Conservation (phyloP, 2,329 filamentous ascomycete genomes). For the Botryotinia convoluta region DNA sequence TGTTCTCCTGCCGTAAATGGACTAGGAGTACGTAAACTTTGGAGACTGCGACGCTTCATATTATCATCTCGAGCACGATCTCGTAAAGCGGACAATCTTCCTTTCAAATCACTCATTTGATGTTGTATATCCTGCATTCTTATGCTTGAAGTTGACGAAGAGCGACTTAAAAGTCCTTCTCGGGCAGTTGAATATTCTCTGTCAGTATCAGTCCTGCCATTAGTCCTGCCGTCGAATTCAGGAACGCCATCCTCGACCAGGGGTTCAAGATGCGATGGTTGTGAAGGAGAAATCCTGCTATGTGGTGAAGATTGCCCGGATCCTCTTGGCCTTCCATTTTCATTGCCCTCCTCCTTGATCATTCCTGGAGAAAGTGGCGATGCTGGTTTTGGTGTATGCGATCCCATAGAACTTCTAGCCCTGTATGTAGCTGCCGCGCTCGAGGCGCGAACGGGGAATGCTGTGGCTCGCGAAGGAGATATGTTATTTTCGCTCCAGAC, state of each 20-base stretch:
- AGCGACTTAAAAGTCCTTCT: conserved; percentile 33
- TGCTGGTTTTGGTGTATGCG: conserved; percentile 14
- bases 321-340: conserved; percentile 20
- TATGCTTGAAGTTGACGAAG: conserved; percentile 37
- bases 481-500: conserved; percentile 61
- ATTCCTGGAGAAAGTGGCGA: conserved; percentile 23
- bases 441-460: conserved; percentile 55
- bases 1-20: conserved; percentile 40
- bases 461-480: conserved; percentile 43
- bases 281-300: conserved; percentile 29
- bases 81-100: conserved; percentile 64
- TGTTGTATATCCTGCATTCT: conserved; percentile 59
- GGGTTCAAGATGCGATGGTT: conserved; percentile 46
- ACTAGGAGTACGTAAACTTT: conserved; percentile 59
- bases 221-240: conserved; percentile 30
- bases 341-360: conserved; percentile 20
- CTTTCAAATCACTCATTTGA: conserved; percentile 67
- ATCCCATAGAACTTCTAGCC: conserved; percentile 36
- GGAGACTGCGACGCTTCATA: conserved; percentile 59
- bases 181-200: conserved; percentile 27
- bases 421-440: conserved; percentile 58
- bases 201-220: conserved; percentile 30
- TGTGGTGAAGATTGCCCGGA: conserved; percentile 25
- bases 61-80: conserved; percentile 63
- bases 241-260: conserved; percentile 52